Evolutionary conservation across 805 yeast species (phyloP).

Genomic region (Candida ipomoeae): DNA sequence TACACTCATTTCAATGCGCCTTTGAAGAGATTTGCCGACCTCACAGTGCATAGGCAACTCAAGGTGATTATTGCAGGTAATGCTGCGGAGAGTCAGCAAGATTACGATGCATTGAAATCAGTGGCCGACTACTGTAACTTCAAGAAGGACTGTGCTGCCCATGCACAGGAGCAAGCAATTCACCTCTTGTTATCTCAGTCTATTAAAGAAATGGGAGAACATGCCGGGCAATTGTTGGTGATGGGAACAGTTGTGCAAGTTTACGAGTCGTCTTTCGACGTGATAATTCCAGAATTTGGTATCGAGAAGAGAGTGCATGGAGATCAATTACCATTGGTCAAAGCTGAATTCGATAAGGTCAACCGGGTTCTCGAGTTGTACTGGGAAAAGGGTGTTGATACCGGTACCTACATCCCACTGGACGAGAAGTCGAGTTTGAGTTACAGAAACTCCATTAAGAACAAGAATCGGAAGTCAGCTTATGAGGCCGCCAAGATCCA

Average conservation of each 20-base stretch:
- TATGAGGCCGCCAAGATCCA: conserved; percentile 66
- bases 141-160: conserved; percentile 89
- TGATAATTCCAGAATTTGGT: conserved; percentile 87
- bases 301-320: conserved; percentile 96
- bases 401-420: conserved; percentile 87
- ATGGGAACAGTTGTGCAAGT: conserved; percentile 89
- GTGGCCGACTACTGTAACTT: conserved; percentile 91
- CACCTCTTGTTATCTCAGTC: conserved; percentile 83
- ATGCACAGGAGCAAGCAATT: conserved; percentile 92
- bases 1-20: conserved; percentile 96
- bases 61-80: conserved; percentile 53
- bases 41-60: conserved; percentile 88
- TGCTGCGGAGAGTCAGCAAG: conserved; percentile 34
- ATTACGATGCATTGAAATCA: conserved; percentile 67
- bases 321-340: conserved; percentile 86
- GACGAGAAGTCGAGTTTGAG: conserved; percentile 79
- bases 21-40: conserved; percentile 84
- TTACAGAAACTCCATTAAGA: conserved; percentile 72
- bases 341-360: conserved; percentile 83
- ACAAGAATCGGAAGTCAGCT: conserved; percentile 69
- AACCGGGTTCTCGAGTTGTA: conserved; percentile 69
- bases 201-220: conserved; percentile 64
- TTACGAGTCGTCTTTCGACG: conserved; percentile 94
- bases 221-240: conserved; percentile 76
- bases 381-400: conserved; percentile 91